Base-by-base conservation (phyloP, 805 yeast genomes). In the Metschnikowia koreensis region DNA sequence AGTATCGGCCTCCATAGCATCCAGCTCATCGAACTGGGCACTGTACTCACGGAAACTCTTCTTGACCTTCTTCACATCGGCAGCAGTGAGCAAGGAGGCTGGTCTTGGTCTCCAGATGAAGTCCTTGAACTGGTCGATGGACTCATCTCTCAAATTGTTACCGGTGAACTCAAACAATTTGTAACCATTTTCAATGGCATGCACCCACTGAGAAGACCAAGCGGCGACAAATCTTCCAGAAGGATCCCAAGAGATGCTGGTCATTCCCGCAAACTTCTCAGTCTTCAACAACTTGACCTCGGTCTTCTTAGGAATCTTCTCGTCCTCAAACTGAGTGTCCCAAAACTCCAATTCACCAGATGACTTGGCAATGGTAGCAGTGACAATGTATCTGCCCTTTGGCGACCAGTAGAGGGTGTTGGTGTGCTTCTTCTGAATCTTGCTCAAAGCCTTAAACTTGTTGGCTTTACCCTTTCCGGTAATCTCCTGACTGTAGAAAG, bases 41-140 rank as follows among this genome's bases (percentile, higher is more conserved):
- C 91, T 79, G 80, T 87, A 89, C 72, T 89, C 93, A 68, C 86
- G 83, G 76, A 93, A 75, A 75, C 87, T 87, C 87, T 89, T 88
- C 77, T 89, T 82, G 57, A 94, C 90, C 80, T 86, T 87, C 86
- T 90, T 89, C 77, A 83, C 83, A 69, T 89, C 96, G 59, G 83
- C 86, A 62, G 85, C 83, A 55, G 84, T 76, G 66, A 94, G 81
- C 58, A 85, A 71, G 1, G 91, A 79, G 16, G 81, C 82, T 47
- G 99, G 99, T 75, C 99, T 86, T 64, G 98, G 98, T 79, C 99
- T 88, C 99, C 99, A 94, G 56, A 82, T 77, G 64, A 93, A 89
- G 56, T 88, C 92, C 73, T 84, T 88, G 81, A 94, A 90, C 50
- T 85, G 87, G 62, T 89, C 94, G 55, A 89, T 70, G 26, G 80